These are phyloP conservation scores for Petunia secreta DNA, from an alignment of 257 asterid genomes.

Conservation along the genomic window DNA sequence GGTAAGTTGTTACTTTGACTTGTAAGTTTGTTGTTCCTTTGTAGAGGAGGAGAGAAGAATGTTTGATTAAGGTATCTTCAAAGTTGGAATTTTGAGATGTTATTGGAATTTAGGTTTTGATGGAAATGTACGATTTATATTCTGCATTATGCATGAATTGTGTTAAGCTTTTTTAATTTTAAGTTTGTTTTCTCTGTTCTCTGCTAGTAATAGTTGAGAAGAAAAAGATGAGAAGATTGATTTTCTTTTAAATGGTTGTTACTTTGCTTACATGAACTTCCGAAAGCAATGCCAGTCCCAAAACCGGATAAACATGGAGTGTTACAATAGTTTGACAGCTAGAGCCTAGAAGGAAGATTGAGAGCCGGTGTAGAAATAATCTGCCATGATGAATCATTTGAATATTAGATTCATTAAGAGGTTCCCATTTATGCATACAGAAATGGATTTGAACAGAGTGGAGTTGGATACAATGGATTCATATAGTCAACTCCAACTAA, in stretches of 20 bases:
- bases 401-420: neutral
- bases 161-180: neutral
- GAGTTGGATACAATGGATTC: neutral
- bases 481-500: neutral
- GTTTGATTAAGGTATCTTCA: neutral
- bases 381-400: neutral
- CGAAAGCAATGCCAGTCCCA: too few relatives aligned
- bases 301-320: neutral
- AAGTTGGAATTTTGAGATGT: conserved; percentile 11
- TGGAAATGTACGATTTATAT: neutral
- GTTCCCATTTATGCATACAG: neutral
- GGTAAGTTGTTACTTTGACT: too few relatives aligned
- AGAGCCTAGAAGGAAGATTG: neutral
- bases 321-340: neutral
- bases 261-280: neutral
- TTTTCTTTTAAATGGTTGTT: neutral
- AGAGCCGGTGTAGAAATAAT: neutral
- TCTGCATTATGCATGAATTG: neutral
- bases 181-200: neutral
- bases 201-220: neutral
- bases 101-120: neutral
- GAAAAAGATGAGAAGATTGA: neutral
- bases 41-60: neutral
- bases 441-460: neutral
- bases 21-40: neutral